Base-by-base conservation (phyloP, 805 yeast genomes). In the Myxozyma geophila region DNA sequence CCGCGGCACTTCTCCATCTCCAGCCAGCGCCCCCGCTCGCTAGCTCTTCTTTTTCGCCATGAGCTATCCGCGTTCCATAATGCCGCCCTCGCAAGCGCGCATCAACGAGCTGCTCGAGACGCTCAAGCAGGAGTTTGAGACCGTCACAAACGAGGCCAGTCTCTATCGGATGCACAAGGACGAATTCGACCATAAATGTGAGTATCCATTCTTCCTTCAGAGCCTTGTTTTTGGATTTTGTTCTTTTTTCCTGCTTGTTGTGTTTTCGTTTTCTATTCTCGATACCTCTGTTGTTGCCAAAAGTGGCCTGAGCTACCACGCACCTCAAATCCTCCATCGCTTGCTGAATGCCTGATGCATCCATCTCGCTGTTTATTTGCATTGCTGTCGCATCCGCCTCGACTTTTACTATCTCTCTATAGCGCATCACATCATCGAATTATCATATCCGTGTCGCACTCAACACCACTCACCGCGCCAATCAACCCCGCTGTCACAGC, bases 51-150 rank as follows among this genome's bases (percentile, higher is more conserved):
- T 39, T 23, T 23, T 12, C 48, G 54, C 57, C 23, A 70, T 70
- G 71, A 64, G 74, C 64, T 73, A 74, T 59, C 70, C 68, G 41
- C 74, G 71, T 36, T 66, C 71, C 46, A 67, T 73, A 63, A 71
- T 72, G 60, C 70, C 63, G 47, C 74, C 74, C 53, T 71, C 72
- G 33, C 63, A 70, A 33, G 72, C 74, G 56, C 78, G 80, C 57
- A 74, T 90, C 73, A 84, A 86, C 73, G 98, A 93, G 77, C 83
- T 93, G 67, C 81, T 93, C 71, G 98, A 93, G 54, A 97, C 96
- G 48, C 87, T 93, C 74, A 90, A 91, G 77, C 90, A 87, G 74
- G 99, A 93, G 80, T 92, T 92, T 71, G 93, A 90, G 71, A 84
- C 84, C 68, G 88, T 92, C 56, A 83, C 89, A 67, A 86, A 85